A percentile compares a stretch with the other conserved stretches of the same genome.
phyloP scores from a whole-genome alignment of 352 stramenopile genomes.

The Globisporangium cystogenes region DNA sequence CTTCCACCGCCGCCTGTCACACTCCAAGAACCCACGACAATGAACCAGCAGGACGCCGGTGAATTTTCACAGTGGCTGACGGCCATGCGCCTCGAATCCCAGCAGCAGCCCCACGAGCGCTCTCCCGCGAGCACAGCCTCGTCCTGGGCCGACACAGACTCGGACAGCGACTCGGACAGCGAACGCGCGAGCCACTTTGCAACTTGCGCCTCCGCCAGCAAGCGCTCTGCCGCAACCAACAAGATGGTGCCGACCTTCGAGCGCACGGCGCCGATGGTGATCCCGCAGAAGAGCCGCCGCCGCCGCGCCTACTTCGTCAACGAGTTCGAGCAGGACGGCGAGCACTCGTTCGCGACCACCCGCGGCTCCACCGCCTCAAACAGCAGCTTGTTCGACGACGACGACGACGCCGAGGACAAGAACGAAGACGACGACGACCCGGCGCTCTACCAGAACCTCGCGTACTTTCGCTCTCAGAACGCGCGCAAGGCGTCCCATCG shows the following conservation, averaged over 20 bases:
- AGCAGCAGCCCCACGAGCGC: slow-evolving; percentile 17
- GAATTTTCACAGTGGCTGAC: slow-evolving; percentile 52
- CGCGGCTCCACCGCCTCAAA: slow-evolving; percentile 3
- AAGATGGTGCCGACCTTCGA: slow-evolving; percentile 12
- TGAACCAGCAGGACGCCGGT: slow-evolving; percentile 2
- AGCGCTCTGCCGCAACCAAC: slow-evolving; percentile 2
- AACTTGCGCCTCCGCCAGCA: background rate
- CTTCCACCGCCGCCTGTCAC: background rate
- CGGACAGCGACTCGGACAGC: slow-evolving; percentile 23
- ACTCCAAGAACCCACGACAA: background rate
- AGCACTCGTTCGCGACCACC: slow-evolving; percentile 4
- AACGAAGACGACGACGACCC: slow-evolving; percentile 56
- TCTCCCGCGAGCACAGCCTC: slow-evolving; percentile 7
- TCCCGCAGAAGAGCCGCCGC: slow-evolving; percentile 22
- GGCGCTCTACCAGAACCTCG: slow-evolving; percentile 59
- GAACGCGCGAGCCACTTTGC: slow-evolving; percentile 9
- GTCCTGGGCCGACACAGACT: slow-evolving; percentile 63
- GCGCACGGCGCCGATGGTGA: slow-evolving; percentile 53
- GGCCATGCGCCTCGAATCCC: slow-evolving; percentile 16
- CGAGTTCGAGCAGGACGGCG: slow-evolving; percentile 11
- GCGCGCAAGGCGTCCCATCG: slow-evolving; percentile 12
- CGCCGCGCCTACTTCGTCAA: slow-evolving; percentile 12
- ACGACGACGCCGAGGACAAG: slow-evolving; percentile 15
- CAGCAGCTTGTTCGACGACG: background rate
- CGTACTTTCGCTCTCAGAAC: slow-evolving; percentile 59